phyloP scores from a whole-genome alignment of 1,284 basidiomycete genomes.

The Stygiomarasmius scandens region DNA sequence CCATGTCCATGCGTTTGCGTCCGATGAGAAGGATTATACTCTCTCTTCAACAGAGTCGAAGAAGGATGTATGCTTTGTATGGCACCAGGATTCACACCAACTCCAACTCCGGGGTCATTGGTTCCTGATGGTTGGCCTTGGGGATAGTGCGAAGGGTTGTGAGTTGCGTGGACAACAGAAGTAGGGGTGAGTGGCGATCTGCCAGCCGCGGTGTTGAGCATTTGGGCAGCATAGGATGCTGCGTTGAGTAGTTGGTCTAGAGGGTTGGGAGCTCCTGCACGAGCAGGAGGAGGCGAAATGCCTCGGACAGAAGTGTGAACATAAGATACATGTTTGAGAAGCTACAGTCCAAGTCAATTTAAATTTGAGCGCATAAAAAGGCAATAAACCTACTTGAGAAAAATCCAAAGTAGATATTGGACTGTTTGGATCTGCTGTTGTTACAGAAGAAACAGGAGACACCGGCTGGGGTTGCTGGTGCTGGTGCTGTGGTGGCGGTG shows the following conservation, averaged over 20 bases:
- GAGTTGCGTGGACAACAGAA: slow-evolving; percentile 17
- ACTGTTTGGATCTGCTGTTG: neutral
- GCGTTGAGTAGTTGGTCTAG: slow-evolving; percentile 45
- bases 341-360: slow-evolving; percentile 1
- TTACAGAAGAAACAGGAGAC: neutral
- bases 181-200: slow-evolving; percentile 15
- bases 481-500: neutral
- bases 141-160: neutral
- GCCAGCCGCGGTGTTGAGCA: slow-evolving; percentile 38
- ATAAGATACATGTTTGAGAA: slow-evolving; percentile 14
- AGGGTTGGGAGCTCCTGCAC: neutral
- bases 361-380: too few species aligned
- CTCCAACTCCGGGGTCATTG: too few species aligned
- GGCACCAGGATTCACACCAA: too few species aligned
- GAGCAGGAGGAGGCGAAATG: neutral
- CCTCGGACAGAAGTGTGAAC: slow-evolving; percentile 9
- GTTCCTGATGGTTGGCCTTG: too few species aligned
- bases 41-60: neutral
- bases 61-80: neutral
- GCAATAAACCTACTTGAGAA: slow-evolving; percentile 2
- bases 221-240: slow-evolving; percentile 53
- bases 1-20: neutral
- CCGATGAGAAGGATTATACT: neutral
- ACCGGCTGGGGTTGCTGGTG: neutral
- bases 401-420: slow-evolving; percentile 3